Evolutionary conservation across 2,329 filamentous ascomycete species (phyloP).

Genomic region (Xylariaceae sp.): DNA sequence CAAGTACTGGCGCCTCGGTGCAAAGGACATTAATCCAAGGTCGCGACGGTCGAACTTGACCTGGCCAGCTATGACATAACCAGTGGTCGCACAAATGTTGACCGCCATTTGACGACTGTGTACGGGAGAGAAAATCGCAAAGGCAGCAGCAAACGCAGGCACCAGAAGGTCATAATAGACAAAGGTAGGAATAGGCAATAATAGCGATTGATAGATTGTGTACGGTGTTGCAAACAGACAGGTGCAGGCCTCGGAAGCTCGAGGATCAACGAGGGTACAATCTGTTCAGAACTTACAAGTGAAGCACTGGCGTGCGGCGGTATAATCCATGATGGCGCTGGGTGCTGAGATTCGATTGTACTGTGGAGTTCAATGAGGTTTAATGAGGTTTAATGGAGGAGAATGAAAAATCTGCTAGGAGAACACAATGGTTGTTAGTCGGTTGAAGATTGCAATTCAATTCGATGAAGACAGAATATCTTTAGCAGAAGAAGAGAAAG

Average conservation of each 20-base stretch:
- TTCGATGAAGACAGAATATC: not conserved
- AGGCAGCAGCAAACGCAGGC: not conserved
- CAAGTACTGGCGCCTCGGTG: not conserved
- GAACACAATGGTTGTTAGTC: conserved; percentile 13
- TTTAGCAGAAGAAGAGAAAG: conserved; percentile 2
- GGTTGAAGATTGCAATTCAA: conserved; percentile 1
- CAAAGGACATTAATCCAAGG: conserved; percentile 6
- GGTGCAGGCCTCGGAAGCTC: not conserved
- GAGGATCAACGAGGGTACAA: conserved; percentile 11
- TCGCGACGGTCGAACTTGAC: conserved; percentile 4
- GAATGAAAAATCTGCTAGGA: conserved; percentile 10
- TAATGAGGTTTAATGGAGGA: conserved; percentile 2
- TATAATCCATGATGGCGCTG: conserved; percentile 51
- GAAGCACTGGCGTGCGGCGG: conserved; percentile 56
- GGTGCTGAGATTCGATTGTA: conserved; percentile 1
- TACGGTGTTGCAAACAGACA: conserved; percentile 7
- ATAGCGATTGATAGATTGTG: not conserved
- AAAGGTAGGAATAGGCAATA: not conserved
- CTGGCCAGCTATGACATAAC: conserved; percentile 3
- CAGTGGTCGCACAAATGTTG: conserved; percentile 6
- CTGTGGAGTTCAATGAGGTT: conserved; percentile 1
- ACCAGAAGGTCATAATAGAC: not conserved
- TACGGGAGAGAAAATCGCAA: not conserved
- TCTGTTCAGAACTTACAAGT: conserved; percentile 49
- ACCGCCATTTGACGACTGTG: not conserved